These are phyloP conservation scores for Limnomonas spitsbergensis DNA, from an alignment of 139 green algal species.

Conservation along the genomic window DNA sequence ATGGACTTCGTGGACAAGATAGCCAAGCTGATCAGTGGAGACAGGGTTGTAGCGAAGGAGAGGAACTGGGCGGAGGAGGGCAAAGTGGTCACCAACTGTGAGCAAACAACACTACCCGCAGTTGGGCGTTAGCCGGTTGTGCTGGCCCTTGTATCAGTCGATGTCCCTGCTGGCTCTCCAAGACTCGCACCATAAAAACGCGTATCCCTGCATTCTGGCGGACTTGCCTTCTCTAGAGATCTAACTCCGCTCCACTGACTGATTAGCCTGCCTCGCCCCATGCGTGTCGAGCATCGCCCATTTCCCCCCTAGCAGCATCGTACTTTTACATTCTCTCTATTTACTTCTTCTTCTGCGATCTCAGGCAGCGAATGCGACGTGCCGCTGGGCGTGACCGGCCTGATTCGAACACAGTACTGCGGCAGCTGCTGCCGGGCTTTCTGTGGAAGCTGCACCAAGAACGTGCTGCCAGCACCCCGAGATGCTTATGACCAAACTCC, in stretches of 20 bases:
- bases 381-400: neutral
- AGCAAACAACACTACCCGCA: no score
- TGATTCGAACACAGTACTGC: constrained; percentile 49
- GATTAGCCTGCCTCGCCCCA: no score
- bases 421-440: constrained; percentile 50
- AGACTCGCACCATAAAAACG: neutral
- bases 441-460: constrained; percentile 50
- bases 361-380: constrained; percentile 8
- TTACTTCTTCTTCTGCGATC: neutral
- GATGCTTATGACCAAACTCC: constrained; percentile 26
- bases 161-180: neutral
- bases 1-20: constrained; percentile 15
- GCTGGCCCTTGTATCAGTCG: neutral
- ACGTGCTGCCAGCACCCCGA: constrained; percentile 28
- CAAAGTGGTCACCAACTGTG: neutral
- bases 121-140: neutral
- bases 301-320: neutral
- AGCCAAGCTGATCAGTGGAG: neutral
- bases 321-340: neutral
- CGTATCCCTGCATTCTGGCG: no score
- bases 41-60: neutral
- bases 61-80: neutral
- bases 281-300: neutral
- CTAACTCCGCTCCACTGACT: no score
- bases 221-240: no score